Base-by-base conservation (phyloP, 1,284 basidiomycete species). In the Trichosporon coremiiforme region DNA sequence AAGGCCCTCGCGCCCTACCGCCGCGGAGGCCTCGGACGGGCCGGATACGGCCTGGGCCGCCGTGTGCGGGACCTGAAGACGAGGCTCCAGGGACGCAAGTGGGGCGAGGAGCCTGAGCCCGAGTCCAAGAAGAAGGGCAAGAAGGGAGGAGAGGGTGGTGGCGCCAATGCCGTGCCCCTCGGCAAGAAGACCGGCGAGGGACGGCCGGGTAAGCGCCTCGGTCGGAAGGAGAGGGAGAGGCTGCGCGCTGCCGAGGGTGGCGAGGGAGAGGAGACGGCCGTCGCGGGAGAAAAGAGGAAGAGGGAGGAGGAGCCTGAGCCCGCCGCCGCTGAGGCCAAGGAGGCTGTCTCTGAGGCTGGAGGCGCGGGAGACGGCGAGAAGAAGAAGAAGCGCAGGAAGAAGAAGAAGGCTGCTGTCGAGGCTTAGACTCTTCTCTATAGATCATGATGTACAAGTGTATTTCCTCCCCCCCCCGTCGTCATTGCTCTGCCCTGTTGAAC, bases 1-100 rank as follows among this genome's bases (percentile, higher is more conserved):
- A 95, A 93, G 85, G 91, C 92, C 79, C 87, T 94, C 71, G 95
- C 95, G 25, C 94, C 96, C 2, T 98, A 98, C 82, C 89, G 92
- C n/a, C 81, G 82, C 25, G 82, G 84, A 15, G 78, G 81, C 53
- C 78, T 80, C n/a, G 84, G 84, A 6, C 74, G 78, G 31, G 77
- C 82, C 55, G 76, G 87, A 80, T 72, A 93, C 87, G 91, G 92
- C n/a, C 86, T 91, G 5, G 85, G 85, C 31, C 88, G 91, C 69
- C 87, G 90, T 72, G 85, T 98, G 66, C 86, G 88, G 76, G 92
- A 95, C 70, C 85, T 97, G 68, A 90, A 90, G 76, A 80, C 85
- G 17, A 87, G 85, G 71, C 81, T 95, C 62, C 82, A 81, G 31
- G 77, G 73, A 17, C 77, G 86, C 41, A 79, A 77, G 65, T 86